Percentiles rank a stretch among this genome's conserved stretches.
phyloP scores from a whole-genome alignment of 768 basidiomycete genomes.

The Lentinula raphanica region DNA sequence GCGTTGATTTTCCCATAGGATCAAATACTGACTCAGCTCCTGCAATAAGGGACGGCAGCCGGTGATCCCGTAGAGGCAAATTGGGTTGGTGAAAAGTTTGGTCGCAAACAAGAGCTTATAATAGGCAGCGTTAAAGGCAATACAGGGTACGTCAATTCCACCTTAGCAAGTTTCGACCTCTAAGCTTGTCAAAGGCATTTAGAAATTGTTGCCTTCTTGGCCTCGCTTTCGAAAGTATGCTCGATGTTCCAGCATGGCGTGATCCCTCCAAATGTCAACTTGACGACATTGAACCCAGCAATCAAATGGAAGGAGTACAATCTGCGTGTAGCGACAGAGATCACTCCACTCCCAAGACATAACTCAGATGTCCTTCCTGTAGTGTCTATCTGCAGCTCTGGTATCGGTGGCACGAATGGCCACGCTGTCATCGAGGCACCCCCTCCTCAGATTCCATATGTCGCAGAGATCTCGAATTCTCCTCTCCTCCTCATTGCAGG shows the following conservation, averaged over 20 bases:
- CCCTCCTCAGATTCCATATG: slow-evolving; percentile 10
- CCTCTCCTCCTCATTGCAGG: slow-evolving; percentile 28
- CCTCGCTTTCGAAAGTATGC: slow-evolving; percentile 38
- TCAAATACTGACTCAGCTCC: background rate
- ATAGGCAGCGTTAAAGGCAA: slow-evolving; percentile 44
- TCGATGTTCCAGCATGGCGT: slow-evolving; percentile 29
- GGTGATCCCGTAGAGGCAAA: slow-evolving; percentile 50
- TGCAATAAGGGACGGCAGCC: slow-evolving; percentile 29
- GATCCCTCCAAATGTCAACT: slow-evolving; percentile 38
- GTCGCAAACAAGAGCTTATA: slow-evolving; percentile 17
- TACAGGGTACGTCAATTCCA: slow-evolving; percentile 30
- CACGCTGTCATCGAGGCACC: slow-evolving; percentile 35
- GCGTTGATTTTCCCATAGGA: background rate
- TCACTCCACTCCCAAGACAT: slow-evolving; percentile 20
- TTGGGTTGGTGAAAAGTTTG: slow-evolving; percentile 27
- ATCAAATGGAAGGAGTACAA: slow-evolving; percentile 35
- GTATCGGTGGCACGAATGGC: slow-evolving; percentile 41
- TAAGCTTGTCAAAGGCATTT: slow-evolving; percentile 24
- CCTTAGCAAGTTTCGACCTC: background rate
- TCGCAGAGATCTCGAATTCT: background rate
- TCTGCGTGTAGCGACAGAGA: slow-evolving; percentile 27
- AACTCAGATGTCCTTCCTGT: slow-evolving; percentile 19
- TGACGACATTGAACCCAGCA: slow-evolving; percentile 27
- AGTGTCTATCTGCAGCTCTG: slow-evolving; percentile 37
- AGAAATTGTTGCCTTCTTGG: slow-evolving; percentile 39